These are phyloP conservation scores for Silybum marianum DNA, from an alignment of 129 eudicot genomes.

Conservation along the genomic window DNA sequence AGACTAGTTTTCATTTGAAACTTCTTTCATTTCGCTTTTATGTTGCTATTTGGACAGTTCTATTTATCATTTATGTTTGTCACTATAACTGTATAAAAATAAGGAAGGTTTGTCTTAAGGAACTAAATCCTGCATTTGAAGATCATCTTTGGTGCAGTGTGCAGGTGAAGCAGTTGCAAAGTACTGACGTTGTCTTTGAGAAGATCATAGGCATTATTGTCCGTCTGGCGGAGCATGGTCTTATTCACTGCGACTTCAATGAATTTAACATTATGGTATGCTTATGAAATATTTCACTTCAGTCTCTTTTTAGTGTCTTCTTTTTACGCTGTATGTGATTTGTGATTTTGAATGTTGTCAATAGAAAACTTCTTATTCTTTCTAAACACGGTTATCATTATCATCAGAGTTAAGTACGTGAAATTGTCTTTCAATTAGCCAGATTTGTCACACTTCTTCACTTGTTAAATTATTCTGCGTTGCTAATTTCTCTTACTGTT, in stretches of 20 bases:
- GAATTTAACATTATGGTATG: slow-evolving; percentile 94
- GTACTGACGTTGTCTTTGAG: slow-evolving; percentile 77
- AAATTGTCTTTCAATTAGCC: no score
- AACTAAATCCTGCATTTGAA: not conserved
- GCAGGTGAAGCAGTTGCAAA: slow-evolving; percentile 89
- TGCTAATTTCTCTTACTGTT: not conserved
- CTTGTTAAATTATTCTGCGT: no score
- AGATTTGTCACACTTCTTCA: no score
- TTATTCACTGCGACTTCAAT: slow-evolving; percentile 94
- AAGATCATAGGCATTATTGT: slow-evolving; percentile 71
- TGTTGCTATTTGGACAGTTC: not conserved
- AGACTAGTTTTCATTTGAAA: slow-evolving; percentile 11
- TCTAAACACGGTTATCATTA: no score
- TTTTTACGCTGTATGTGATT: not conserved
- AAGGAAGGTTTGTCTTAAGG: not conserved
- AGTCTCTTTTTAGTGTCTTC: not conserved
- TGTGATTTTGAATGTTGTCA: not conserved
- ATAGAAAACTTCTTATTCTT: no score
- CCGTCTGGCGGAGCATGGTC: slow-evolving; percentile 94
- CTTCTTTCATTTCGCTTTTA: not conserved
- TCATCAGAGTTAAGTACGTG: no score
- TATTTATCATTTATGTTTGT: slow-evolving; percentile 2
- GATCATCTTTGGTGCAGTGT: slow-evolving; percentile 48
- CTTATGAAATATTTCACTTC: slow-evolving; percentile 6
- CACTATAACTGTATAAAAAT: not conserved